Base-by-base conservation (phyloP, 495 filamentous ascomycete species). In the Neurospora tetrasperma region DNA sequence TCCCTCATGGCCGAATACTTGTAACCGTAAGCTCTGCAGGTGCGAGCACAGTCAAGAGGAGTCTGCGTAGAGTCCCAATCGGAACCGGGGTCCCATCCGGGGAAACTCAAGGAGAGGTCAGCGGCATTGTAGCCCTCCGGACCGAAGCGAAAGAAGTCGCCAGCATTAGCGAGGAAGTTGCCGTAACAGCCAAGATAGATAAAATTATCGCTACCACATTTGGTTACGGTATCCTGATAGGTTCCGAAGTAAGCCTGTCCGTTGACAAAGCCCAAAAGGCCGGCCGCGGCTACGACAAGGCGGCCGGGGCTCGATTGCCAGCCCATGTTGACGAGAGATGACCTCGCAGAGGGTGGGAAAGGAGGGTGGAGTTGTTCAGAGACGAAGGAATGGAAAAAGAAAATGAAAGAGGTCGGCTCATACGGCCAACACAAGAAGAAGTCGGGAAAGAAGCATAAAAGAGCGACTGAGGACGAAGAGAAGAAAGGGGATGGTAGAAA, bases 11-110 rank as follows among this genome's bases (percentile, higher is more conserved):
- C 70, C 16, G 79, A 16, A 39, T 72, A 80, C 62, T 77, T 78
- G 73, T 73, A 80, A 39, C 80, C 80, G 38, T 72, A 74, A 7
- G 71, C 75, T 43, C 79, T 72, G 72, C 80, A 80, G 27, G 69
- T 72, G 12, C 69, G 69, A 41, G 71, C 71, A 66, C 79, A 81
- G 73, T 73, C 70, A 46, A 78, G 70, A 9, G 75, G 77, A 12
- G 77, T 78, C 9, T 71, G 59, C 1, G 79, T 80, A 44, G 70
- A 73, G 74, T 80, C 77, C 62, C 70, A 74, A n/a, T 35, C 14
- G 12, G 71, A 73, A 48, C 75, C 76, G 11, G 68, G 71, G 70
- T 75, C 73, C 35, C 66, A 80, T 20, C 71, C 46, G 46, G 75
- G 75, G 27, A 73, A 79, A 18, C 73, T 75, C 41, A 62, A 68